Evolutionary conservation across 2,329 filamentous ascomycete species (phyloP).

Genomic region (Truncatella angustata): DNA sequence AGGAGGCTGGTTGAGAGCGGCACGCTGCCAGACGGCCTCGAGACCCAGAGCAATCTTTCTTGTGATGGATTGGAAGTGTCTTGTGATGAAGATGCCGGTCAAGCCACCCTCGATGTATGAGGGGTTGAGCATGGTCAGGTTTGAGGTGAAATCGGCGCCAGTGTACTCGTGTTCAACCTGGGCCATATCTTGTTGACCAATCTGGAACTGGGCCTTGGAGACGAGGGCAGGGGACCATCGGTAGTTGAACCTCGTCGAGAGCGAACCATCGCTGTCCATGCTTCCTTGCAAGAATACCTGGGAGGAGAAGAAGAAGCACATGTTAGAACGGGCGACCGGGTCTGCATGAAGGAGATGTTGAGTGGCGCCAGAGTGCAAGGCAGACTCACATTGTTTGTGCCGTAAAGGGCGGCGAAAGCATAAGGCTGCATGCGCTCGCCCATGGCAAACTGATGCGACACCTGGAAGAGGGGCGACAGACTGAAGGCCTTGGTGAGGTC

Average conservation of each 20-base stretch:
- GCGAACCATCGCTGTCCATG: conserved; percentile 85
- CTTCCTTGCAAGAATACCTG: conserved; percentile 96
- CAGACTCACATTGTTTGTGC: conserved; percentile 77
- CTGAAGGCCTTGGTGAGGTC: conserved; percentile 97
- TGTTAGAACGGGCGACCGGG: too few species aligned
- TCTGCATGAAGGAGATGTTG: too few species aligned
- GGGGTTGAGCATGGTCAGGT: conserved; percentile 93
- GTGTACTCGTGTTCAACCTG: conserved; percentile 96
- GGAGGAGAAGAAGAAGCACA: not conserved
- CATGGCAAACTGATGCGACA: conserved; percentile 95
- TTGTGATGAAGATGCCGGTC: conserved; percentile 93
- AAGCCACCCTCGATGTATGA: conserved; percentile 87
- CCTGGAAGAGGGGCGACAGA: conserved; percentile 90
- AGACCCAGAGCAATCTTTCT: conserved; percentile 82
- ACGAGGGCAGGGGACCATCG: conserved; percentile 79
- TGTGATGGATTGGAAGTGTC: conserved; percentile 92
- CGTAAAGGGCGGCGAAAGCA: conserved; percentile 90
- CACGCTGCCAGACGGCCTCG: conserved; percentile 89
- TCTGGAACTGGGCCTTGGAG: conserved; percentile 84
- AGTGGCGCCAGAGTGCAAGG: not conserved
- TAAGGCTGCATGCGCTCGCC: conserved; percentile 92
- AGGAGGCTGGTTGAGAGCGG: conserved; percentile 79
- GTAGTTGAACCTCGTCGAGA: conserved; percentile 90
- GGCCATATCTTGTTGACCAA: conserved; percentile 80
- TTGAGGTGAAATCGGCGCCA: conserved; percentile 88